Percentiles rank a stretch among this genome's conserved stretches.
Conservation (phyloP, 345 rosid genomes). For the Lagerstroemia speciosa region DNA sequence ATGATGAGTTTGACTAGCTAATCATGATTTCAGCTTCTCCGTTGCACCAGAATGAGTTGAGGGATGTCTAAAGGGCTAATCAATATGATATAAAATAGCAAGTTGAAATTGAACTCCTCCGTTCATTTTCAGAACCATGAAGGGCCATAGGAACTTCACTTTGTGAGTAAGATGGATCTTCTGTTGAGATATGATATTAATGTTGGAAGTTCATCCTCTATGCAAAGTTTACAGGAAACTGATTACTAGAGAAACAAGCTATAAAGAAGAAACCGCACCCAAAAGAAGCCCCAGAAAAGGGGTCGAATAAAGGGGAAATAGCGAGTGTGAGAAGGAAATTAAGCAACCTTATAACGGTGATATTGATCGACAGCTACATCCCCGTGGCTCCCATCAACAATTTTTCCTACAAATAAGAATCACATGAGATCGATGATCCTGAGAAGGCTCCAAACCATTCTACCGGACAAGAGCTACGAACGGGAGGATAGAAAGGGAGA, state of each 20-base stretch:
- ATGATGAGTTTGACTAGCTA: background rate
- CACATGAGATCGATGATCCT: background rate
- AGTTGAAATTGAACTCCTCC: background rate
- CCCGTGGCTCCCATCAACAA: constrained; percentile 62
- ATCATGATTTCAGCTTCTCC: background rate
- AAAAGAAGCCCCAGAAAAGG: background rate
- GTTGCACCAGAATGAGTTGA: background rate
- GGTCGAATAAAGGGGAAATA: background rate
- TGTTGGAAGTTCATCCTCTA: background rate
- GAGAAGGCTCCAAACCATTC: background rate
- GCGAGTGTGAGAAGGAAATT: background rate
- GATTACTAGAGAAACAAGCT: background rate
- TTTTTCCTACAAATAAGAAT: constrained; percentile 32
- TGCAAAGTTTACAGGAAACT: background rate
- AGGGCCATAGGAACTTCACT: too few species aligned
- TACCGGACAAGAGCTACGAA: background rate
- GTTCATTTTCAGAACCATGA: background rate
- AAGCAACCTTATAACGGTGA: constrained; percentile 60
- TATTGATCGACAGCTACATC: constrained; percentile 76
- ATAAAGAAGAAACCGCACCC: background rate
- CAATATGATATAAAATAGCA: background rate
- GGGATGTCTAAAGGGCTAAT: background rate
- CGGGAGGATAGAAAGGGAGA: background rate
- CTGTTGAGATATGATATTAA: background rate
- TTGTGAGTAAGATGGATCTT: background rate